Evolutionary conservation across 1,139 yeast species (phyloP).

Genomic region (Casaregolazyma suthepensis): DNA sequence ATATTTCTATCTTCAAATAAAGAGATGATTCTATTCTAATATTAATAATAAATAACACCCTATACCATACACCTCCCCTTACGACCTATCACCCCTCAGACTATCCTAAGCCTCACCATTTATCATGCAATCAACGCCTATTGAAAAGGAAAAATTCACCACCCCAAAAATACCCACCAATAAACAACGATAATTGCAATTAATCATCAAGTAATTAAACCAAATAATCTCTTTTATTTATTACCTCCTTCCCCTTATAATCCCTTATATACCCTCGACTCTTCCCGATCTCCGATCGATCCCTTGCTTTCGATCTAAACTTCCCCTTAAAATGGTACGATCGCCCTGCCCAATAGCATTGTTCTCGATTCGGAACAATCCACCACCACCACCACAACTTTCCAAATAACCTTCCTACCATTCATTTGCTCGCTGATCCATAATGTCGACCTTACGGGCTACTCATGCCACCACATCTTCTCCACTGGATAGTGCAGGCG

Average conservation of each 20-base stretch:
- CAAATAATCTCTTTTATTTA: no score
- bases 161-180: neutral
- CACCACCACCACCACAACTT: neutral
- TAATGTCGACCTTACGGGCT: neutral
- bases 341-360: neutral
- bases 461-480: neutral
- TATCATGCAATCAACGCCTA: neutral
- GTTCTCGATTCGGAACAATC: neutral
- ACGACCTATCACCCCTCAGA: neutral
- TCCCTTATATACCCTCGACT: no score
- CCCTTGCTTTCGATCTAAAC: neutral
- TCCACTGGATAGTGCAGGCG: neutral
- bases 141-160: neutral
- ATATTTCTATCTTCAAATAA: no score
- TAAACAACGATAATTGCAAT: no score
- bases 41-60: neutral
- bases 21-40: no score
- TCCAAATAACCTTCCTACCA: neutral
- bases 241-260: no score
- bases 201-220: no score
- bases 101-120: neutral
- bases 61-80: no score
- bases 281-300: neutral
- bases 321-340: neutral
- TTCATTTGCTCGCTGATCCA: neutral